Evolutionary conservation across 495 filamentous ascomycete species (phyloP), one percentile per base, ranked within the genome.

Genomic region (Aspergillus bertholletiae): DNA sequence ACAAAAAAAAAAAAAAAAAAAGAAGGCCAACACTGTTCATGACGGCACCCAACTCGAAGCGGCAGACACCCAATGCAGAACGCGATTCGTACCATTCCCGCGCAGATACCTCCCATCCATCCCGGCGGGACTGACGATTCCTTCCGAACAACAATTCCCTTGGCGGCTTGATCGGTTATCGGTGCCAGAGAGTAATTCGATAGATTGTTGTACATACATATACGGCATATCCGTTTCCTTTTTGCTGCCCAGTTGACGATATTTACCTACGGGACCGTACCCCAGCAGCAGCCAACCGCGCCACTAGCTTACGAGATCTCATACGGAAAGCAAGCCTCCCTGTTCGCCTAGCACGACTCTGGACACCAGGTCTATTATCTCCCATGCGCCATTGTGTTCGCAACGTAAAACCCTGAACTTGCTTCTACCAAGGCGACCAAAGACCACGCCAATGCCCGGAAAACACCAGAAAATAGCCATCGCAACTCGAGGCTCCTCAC

Each of bases 61-160:
- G 46, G 20, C 49, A 51, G 23, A 26, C 46, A 47, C 58, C 59
- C 56, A 56, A 66, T 66, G 60, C 63, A 64, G 58, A 61, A 53
- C 53, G 54, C 58, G n/a, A 45, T 53, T 22, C 57, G 51, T 28
- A 46, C 58, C 41, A 21, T 55, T 28, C 56, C 55, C 30, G 59
- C 57, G 49, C 58, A 64, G 46, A 53, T 53, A 55, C 47, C 61
- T 21, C 49, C 50, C 35, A 60, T 62, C 32, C 57, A 58, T 32
- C 61, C 64, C 57, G 61, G 56, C 49, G 61, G 62, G 27, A 62
- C 58, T 23, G 20, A 40, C 43, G 35, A 41, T 30, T 54, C n/a
- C 17, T 54, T 32, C 21, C 51, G 53, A 57, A 20, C n/a, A 17
- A 28, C 1, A 12, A 21, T 23, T 23, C 24, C 28, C 34, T 22